Base-by-base conservation (phyloP, 495 filamentous ascomycete genomes). In the Talaromyces ruber region DNA sequence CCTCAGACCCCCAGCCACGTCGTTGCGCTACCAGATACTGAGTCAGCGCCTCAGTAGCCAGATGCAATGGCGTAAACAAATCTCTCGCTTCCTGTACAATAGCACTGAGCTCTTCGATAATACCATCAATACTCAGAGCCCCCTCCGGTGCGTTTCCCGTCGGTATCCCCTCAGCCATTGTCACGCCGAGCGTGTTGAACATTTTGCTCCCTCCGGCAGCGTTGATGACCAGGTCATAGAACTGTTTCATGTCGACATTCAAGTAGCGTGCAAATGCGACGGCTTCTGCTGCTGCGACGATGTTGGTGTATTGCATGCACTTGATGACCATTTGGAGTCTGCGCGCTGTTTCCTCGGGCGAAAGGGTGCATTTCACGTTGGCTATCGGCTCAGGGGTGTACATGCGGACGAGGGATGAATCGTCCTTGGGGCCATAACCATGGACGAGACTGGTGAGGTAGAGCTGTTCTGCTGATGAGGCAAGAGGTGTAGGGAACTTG, bases 401-500 rank as follows among this genome's bases (percentile, higher is more conserved):
- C 64, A 91, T 72, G 63, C 85, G 78, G 32, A 89, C 79, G 61
- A 91, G 78, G n/a, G 81, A 80, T 39, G 88, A 85, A 65, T 92
- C 89, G 64, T 92, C 89, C 53, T 88, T 80, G 3, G 79, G 68
- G 0, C 84, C 86, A 66, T 81, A 88, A 4, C 87, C 89, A 47
- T 82, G 78, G 4, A 80, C 71, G 18, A 89, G 69, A 12, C 79
- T 84, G 16, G 80, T 68, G 34, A 85, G 78, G 67, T 91, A 92
- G 21, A 86, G 79, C 70, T 90, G 86, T 70, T 92, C 88, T 7
- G 89, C 86, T 0, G 78, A 81, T n/a, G 81, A 82, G 51, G 82
- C 81, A 65, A 94, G 79, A n/a, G 88, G 86, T n/a, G 84, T 82
- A 0, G 87, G 82, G 68, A 89, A 90, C 9, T 76, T 72, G 43